Evolutionary conservation across 164 flowering plant species (phyloP).

Genomic region (Tetrastigma voinierianum): DNA sequence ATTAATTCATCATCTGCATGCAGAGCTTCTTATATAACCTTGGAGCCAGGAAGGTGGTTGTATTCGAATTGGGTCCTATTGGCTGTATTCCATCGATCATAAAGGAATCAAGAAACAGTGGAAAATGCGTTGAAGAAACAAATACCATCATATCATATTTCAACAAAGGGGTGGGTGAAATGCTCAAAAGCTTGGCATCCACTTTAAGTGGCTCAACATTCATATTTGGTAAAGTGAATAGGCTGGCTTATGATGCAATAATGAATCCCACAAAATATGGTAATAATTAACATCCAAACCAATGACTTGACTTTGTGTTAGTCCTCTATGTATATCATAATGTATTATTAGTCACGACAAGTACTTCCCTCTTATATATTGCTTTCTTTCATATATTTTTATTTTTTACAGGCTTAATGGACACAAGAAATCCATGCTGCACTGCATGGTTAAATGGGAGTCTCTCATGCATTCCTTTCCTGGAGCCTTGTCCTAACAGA

Average conservation of each 20-base stretch:
- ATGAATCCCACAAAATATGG: conserved; percentile 41
- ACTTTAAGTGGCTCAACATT: conserved; percentile 33
- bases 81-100: conserved; percentile 42
- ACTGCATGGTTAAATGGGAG: conserved; percentile 34
- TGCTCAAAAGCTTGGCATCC: conserved; percentile 30
- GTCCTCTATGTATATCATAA: neutral
- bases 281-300: conserved; percentile 12
- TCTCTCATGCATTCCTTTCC: conserved; percentile 33
- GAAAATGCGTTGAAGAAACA: conserved; percentile 36
- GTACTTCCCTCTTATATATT: neutral
- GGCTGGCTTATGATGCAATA: conserved; percentile 29
- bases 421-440: conserved; percentile 43
- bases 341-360: neutral
- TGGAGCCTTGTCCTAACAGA: conserved; percentile 26
- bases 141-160: conserved; percentile 28
- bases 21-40: conserved; percentile 34
- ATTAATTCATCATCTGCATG: neutral
- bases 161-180: conserved; percentile 28
- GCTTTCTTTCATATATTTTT: neutral
- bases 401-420: conserved; percentile 32
- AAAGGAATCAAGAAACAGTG: conserved; percentile 13
- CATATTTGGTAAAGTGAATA: conserved; percentile 24
- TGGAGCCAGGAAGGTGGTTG: conserved; percentile 39
- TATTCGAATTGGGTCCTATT: conserved; percentile 36
- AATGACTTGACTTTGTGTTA: neutral